phyloP scores from a whole-genome alignment of 1,139 yeast species.

The Magnusiomyces fungicola region DNA sequence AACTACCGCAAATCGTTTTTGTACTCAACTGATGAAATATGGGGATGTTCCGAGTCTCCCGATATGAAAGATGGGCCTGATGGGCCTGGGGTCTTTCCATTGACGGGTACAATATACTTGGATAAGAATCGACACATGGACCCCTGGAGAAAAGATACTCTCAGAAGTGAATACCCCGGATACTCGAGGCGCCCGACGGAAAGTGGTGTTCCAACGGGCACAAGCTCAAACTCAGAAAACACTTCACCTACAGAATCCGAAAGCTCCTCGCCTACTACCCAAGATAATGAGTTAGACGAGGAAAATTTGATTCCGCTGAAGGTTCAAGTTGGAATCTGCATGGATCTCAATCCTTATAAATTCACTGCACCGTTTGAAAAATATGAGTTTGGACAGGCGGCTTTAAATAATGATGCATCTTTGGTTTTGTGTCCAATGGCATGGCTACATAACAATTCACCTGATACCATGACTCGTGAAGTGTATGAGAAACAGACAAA shows the following conservation, averaged over 20 bases:
- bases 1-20: constrained; percentile 75
- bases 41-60: constrained; percentile 76
- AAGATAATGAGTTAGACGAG: no score
- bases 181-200: no score
- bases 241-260: no score
- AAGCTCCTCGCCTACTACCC: no score
- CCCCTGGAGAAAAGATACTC: neutral
- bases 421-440: constrained; percentile 78
- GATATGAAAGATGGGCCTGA: constrained; percentile 13
- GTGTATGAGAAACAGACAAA: constrained; percentile 16
- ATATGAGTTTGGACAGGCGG: constrained; percentile 62
- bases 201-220: no score
- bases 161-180: no score
- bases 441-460: constrained; percentile 56
- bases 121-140: no score
- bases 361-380: constrained; percentile 70
- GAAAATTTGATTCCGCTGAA: constrained; percentile 21
- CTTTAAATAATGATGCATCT: constrained; percentile 42
- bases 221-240: no score
- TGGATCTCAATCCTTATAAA: constrained; percentile 87
- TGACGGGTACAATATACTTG: constrained; percentile 11
- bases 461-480: constrained; percentile 20
- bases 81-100: constrained; percentile 5
- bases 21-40: constrained; percentile 69
- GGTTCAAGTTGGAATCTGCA: constrained; percentile 78